These are phyloP conservation scores for Clonostachys rosea DNA, from an alignment of 2,329 filamentous ascomycete species.

Conservation along the genomic window DNA sequence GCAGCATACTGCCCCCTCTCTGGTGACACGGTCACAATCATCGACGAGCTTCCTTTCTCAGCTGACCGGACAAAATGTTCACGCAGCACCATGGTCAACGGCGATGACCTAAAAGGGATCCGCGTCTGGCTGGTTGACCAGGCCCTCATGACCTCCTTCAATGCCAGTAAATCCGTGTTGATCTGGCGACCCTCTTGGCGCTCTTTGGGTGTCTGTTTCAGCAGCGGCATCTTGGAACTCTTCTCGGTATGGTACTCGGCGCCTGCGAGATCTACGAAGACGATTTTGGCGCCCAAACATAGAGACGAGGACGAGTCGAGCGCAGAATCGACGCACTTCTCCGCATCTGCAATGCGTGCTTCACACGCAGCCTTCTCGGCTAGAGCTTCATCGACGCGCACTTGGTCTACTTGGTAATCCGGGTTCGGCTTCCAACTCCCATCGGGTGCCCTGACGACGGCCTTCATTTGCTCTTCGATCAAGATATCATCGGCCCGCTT, in stretches of 20 bases:
- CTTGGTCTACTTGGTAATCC: conserved; percentile 24
- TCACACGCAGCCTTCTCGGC: conserved; percentile 28
- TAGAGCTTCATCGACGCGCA: conserved; percentile 29
- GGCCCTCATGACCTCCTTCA: conserved; percentile 41
- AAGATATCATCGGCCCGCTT: conserved; percentile 27
- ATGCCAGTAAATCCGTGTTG: conserved; percentile 34
- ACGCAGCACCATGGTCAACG: conserved; percentile 35
- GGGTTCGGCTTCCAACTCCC: conserved; percentile 26
- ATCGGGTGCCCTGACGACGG: conserved; percentile 16
- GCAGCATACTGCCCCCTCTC: conserved; percentile 25
- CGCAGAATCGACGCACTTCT: conserved; percentile 17
- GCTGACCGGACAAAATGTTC: conserved; percentile 20
- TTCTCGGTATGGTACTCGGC: conserved; percentile 32
- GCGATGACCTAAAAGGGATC: conserved; percentile 33
- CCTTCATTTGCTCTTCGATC: conserved; percentile 13
- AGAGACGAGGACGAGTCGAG: conserved; percentile 11
- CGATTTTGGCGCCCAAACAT: conserved; percentile 31
- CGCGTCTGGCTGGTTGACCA: conserved; percentile 20
- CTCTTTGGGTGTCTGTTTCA: conserved; percentile 24
- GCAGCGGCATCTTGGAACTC: conserved; percentile 7
- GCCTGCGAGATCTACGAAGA: conserved; percentile 39
- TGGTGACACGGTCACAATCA: conserved; percentile 27
- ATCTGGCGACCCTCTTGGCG: conserved; percentile 33
- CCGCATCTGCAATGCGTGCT: conserved; percentile 21
- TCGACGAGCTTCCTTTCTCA: conserved; percentile 5